Conservation (phyloP, 2,329 filamentous ascomycete species). For the Chrysosporium keratinophilum region DNA sequence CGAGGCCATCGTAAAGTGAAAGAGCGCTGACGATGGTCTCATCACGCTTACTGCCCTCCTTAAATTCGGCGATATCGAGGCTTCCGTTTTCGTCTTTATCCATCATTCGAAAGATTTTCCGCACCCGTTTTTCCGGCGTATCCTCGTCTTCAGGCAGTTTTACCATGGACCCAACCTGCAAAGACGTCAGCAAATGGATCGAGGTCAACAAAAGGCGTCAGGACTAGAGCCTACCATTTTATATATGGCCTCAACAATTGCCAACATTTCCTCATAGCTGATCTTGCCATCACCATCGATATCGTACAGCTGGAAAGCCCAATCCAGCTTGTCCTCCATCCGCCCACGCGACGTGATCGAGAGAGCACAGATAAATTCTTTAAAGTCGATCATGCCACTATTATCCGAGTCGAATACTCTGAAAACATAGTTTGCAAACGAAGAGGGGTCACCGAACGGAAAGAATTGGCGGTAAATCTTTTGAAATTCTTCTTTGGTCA, state of each 20-base stretch:
- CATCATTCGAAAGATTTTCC: conserved; percentile 99
- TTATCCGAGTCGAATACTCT: conserved; percentile 98
- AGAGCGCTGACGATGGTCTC: conserved; percentile 97
- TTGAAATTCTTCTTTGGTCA: conserved; percentile 97
- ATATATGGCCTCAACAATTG: conserved; percentile 98
- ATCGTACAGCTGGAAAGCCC: conserved; percentile 98
- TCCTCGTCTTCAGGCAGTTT: conserved; percentile 98
- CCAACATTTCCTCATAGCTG: conserved; percentile 97
- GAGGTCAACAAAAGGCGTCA: conserved; percentile 8
- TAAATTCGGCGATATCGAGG: conserved; percentile 95
- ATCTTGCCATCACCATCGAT: conserved; percentile 99
- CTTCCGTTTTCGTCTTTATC: conserved; percentile 99
- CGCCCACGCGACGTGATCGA: conserved; percentile 94
- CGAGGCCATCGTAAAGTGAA: conserved; percentile 89
- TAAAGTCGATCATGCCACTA: conserved; percentile 96
- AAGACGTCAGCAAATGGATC: background rate
- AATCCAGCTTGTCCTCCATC: conserved; percentile 99
- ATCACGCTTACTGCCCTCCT: conserved; percentile 96
- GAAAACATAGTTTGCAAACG: conserved; percentile 98
- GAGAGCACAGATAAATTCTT: conserved; percentile 97
- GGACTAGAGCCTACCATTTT: conserved; percentile 65
- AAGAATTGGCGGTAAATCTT: conserved; percentile 99
- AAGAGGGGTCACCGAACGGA: conserved; percentile 92
- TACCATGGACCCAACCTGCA: conserved; percentile 93
- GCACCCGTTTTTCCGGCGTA: conserved; percentile 94